Evolutionary conservation across 352 stramenopile species (phyloP).

Genomic region (Globisporangium nunn): DNA sequence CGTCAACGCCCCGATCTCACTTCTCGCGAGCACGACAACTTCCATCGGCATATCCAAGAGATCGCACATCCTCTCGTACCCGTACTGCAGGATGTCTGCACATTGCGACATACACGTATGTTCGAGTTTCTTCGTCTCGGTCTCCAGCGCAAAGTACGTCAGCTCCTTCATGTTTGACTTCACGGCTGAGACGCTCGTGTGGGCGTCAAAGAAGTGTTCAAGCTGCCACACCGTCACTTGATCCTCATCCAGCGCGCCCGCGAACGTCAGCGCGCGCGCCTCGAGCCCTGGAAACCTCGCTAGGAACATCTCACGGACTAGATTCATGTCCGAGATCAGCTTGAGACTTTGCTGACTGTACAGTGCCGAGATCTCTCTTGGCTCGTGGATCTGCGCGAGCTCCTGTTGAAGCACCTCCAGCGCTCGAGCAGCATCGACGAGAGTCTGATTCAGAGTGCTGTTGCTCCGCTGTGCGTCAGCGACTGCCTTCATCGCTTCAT

Average conservation of each 20-base stretch:
- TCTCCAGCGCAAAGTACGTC: slow-evolving; percentile 39
- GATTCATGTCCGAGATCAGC: slow-evolving; percentile 29
- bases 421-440: slow-evolving; percentile 12
- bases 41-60: slow-evolving; percentile 42
- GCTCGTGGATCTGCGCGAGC: slow-evolving; percentile 23
- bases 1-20: not conserved
- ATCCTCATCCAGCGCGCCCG: slow-evolving; percentile 29
- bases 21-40: slow-evolving; percentile 16
- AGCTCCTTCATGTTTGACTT: slow-evolving; percentile 52
- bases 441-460: slow-evolving; percentile 6
- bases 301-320: slow-evolving; percentile 54
- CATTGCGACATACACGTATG: slow-evolving; percentile 29
- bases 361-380: slow-evolving; percentile 47
- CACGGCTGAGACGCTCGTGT: slow-evolving; percentile 50
- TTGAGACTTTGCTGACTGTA: slow-evolving; percentile 35
- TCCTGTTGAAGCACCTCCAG: slow-evolving; percentile 15
- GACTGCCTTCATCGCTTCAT: slow-evolving; percentile 16
- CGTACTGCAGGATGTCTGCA: slow-evolving; percentile 52
- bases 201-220: slow-evolving; percentile 44
- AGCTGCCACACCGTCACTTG: slow-evolving; percentile 58
- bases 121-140: slow-evolving; percentile 45
- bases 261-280: slow-evolving; percentile 50
- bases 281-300: slow-evolving; percentile 58
- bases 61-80: slow-evolving; percentile 50
- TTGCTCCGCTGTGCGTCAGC: slow-evolving; percentile 13